Evolutionary conservation across 116 monocot species (phyloP).

Genomic region (Cymodocea nodosa): DNA sequence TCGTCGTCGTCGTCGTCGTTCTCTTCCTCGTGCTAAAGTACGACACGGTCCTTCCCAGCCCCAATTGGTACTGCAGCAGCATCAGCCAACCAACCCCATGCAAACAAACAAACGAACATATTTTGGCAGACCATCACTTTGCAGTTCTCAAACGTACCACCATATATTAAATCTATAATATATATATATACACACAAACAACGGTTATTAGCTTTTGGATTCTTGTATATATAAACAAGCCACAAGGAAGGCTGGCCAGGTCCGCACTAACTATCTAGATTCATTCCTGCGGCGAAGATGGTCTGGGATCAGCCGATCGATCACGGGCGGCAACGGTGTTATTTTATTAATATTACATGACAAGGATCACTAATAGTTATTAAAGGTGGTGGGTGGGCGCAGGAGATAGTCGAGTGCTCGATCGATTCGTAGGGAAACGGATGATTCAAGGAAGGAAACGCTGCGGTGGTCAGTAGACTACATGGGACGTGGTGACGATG

Average conservation of each 20-base stretch:
- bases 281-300: not conserved
- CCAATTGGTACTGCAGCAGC: too few relatives aligned
- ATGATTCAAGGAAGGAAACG: not conserved
- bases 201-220: too few relatives aligned
- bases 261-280: not conserved
- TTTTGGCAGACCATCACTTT: too few relatives aligned
- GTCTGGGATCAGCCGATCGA: too few relatives aligned
- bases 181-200: too few relatives aligned
- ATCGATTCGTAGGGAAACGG: not conserved
- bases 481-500: not conserved
- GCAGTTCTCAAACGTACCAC: too few relatives aligned
- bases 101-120: not conserved
- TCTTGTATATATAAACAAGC: too few relatives aligned
- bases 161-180: too few relatives aligned
- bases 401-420: not conserved
- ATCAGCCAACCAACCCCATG: not conserved
- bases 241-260: too few relatives aligned
- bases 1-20: not conserved
- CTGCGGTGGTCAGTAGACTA: not conserved
- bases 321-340: too few relatives aligned
- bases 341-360: too few relatives aligned
- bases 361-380: not conserved
- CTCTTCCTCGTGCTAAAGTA: not conserved
- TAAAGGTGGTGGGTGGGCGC: not conserved
- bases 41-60: not conserved